phyloP scores from a whole-genome alignment of 1,284 basidiomycete species.

The Tylopilus sp. region DNA sequence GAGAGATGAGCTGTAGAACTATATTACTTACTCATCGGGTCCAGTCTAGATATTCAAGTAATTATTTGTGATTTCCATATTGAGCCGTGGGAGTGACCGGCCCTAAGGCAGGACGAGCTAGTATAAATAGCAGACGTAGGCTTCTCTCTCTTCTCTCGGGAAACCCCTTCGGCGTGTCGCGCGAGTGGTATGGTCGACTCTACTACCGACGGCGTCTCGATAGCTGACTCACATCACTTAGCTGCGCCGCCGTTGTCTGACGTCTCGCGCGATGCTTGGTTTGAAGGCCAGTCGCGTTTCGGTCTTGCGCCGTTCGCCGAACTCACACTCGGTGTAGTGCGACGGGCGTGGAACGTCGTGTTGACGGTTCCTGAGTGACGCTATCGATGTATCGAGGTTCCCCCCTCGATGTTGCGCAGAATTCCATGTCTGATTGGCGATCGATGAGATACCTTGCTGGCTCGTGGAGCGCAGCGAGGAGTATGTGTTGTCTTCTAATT shows the following conservation, averaged over 20 bases:
- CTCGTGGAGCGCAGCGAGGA: conserved; percentile 24
- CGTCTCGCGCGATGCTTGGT: conserved; percentile 9
- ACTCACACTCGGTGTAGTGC: conserved; percentile 5
- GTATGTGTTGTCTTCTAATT: conserved; percentile 6
- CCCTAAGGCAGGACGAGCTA: conserved; percentile 22
- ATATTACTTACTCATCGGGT: conserved; percentile 7
- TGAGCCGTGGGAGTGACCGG: conserved; percentile 27
- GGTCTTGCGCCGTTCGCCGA: background rate
- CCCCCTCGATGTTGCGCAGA: conserved; percentile 3
- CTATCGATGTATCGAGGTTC: conserved; percentile 15
- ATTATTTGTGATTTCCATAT: conserved; percentile 7
- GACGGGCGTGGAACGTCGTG: conserved; percentile 16
- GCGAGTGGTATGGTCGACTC: conserved; percentile 10
- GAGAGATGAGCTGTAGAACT: conserved; percentile 29
- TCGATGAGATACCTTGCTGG: conserved; percentile 27
- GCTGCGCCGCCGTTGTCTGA: conserved; percentile 22
- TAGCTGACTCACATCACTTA: conserved; percentile 7
- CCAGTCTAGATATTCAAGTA: conserved; percentile 7
- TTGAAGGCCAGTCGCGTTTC: conserved; percentile 5
- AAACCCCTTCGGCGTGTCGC: conserved; percentile 34
- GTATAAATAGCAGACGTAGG: conserved; percentile 16
- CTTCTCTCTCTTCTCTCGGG: conserved; percentile 12
- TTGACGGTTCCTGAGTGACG: conserved; percentile 8
- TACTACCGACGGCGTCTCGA: background rate
- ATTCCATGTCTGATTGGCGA: conserved; percentile 9